Conservation (phyloP, 2,329 filamentous ascomycete species). For the Diplodia sapinea region DNA sequence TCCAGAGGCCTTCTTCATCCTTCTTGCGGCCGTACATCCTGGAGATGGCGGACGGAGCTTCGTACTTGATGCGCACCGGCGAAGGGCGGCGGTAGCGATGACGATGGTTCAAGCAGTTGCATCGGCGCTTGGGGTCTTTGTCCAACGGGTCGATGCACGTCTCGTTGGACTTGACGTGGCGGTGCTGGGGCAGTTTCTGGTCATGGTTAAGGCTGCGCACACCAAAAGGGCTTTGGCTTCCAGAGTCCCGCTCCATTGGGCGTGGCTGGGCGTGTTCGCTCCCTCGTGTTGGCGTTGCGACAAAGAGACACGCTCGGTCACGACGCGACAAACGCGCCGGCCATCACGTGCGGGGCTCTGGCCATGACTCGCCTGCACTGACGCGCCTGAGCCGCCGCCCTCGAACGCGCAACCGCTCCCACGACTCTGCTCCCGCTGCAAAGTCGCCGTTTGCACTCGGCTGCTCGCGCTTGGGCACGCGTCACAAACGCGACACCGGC, state of each 20-base stretch:
- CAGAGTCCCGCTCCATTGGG: constrained; percentile 26
- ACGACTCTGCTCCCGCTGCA: not conserved
- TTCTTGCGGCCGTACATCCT: constrained; percentile 25
- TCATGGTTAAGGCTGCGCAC: constrained; percentile 31
- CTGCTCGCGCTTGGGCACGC: not conserved
- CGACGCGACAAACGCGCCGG: constrained; percentile 15
- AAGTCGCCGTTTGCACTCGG: constrained; percentile 1
- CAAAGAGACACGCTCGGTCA: constrained; percentile 18
- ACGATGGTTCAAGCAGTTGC: constrained; percentile 30
- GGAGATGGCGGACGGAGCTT: constrained; percentile 21
- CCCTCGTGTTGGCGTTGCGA: constrained; percentile 28
- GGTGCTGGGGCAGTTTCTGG: constrained; percentile 14
- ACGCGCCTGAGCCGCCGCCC: not conserved
- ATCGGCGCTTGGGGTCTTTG: constrained; percentile 32
- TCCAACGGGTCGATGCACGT: constrained; percentile 25
- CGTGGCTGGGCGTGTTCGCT: constrained; percentile 28
- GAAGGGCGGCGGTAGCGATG: constrained; percentile 24
- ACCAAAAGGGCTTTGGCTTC: constrained; percentile 18
- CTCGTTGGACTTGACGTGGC: constrained; percentile 22
- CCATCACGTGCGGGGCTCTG: constrained; percentile 25
- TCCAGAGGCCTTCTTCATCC: constrained; percentile 13
- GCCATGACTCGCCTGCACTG: not conserved
- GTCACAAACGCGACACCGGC: constrained; percentile 20
- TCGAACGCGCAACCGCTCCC: not conserved
- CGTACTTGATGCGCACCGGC: constrained; percentile 19